Conservation (phyloP, 345 rosid species). For the Atalantia buxifolia region DNA sequence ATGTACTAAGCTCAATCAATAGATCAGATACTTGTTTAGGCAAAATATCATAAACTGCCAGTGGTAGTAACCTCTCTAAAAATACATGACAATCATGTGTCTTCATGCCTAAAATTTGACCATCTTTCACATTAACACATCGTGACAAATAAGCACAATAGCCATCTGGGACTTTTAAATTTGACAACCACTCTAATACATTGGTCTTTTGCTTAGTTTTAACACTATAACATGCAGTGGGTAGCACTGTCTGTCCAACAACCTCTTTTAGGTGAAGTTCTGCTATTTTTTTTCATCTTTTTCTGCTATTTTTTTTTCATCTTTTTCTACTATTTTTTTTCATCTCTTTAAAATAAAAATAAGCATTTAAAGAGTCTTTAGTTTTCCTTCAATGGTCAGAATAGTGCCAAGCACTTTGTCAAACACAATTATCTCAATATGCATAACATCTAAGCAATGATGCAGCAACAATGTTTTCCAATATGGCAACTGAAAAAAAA, state of each 20-base stretch:
- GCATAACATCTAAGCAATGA: slow-evolving; percentile 15
- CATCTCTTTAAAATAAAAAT: neutral
- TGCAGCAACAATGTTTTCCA: neutral
- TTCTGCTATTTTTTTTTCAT: neutral
- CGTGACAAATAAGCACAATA: too few species aligned
- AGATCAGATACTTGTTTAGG: too few species aligned
- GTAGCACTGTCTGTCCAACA: neutral
- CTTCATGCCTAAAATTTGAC: too few species aligned
- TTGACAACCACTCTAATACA: neutral
- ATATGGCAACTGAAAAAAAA: neutral
- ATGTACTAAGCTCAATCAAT: too few species aligned
- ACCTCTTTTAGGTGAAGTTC: neutral
- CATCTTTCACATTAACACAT: too few species aligned
- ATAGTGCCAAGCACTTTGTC: neutral
- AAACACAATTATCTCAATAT: neutral
- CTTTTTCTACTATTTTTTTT: neutral
- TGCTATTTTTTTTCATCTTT: neutral
- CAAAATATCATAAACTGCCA: too few species aligned
- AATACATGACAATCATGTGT: too few species aligned
- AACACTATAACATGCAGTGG: slow-evolving; percentile 2
- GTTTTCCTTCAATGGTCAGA: neutral
- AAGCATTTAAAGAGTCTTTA: neutral
- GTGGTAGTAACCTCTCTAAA: too few species aligned
- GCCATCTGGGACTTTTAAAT: too few species aligned
- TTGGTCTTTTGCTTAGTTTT: neutral